Conservation (phyloP, 345 rosid species). For the Arabis alpina region DNA sequence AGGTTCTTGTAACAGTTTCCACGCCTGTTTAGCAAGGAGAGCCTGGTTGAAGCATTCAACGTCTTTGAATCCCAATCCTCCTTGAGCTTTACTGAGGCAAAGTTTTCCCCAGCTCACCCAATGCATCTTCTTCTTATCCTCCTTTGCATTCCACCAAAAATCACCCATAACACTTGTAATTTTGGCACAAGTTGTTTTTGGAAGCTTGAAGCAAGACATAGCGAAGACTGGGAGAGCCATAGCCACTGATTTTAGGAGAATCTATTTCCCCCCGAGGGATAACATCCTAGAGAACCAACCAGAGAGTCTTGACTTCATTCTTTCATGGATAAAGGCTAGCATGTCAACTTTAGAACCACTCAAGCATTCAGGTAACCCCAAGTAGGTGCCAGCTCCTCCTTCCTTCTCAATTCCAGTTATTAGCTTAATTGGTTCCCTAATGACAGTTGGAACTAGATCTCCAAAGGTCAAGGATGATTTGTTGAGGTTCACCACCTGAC, state of each 20-base stretch:
- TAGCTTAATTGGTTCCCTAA: not conserved
- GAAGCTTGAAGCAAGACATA: not conserved
- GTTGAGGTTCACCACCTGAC: not conserved
- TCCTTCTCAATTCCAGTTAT: not conserved
- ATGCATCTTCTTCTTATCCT: not conserved
- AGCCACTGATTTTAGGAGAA: not conserved
- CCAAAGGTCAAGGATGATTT: not conserved
- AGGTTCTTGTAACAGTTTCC: not conserved
- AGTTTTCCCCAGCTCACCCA: not conserved
- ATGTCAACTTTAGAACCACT: not conserved
- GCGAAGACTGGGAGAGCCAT: not conserved
- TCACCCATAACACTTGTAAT: not conserved
- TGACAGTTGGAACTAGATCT: fast-evolving
- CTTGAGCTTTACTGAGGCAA: not conserved
- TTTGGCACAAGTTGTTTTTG: not conserved
- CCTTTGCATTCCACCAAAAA: not conserved
- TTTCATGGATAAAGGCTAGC: not conserved
- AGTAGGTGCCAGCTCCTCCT: not conserved
- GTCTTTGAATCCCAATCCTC: not conserved
- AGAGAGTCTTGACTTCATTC: not conserved
- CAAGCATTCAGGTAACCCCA: not conserved
- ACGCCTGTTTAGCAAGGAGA: not conserved
- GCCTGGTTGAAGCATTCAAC: not conserved
- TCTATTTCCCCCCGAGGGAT: not conserved
- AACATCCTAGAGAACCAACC: not conserved